Percentiles rank a stretch among this genome's conserved stretches.
These are phyloP conservation scores for Cercophora newfieldiana DNA, from an alignment of 495 filamentous ascomycete species.

Conservation along the genomic window DNA sequence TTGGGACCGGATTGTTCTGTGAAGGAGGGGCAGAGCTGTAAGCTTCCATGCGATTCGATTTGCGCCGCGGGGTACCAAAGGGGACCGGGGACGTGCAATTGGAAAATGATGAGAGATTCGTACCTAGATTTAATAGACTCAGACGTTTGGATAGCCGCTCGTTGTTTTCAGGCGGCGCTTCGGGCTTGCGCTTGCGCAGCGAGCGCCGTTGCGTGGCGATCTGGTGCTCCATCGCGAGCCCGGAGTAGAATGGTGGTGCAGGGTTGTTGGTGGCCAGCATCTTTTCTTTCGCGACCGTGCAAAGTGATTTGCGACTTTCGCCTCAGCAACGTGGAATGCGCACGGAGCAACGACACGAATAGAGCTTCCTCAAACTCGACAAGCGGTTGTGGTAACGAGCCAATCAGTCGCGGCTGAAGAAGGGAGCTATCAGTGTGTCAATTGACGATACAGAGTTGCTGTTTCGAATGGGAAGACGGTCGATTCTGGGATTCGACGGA, in stretches of 20 bases:
- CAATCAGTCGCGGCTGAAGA: not conserved
- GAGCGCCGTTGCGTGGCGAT: constrained; percentile 8
- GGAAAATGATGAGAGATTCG: constrained; percentile 28
- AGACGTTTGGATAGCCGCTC: constrained; percentile 75
- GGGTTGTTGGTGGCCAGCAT: constrained; percentile 19
- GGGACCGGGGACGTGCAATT: constrained; percentile 1
- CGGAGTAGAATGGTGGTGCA: constrained; percentile 5
- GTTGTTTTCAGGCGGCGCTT: constrained; percentile 46
- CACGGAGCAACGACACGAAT: constrained; percentile 1
- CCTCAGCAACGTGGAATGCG: constrained; percentile 6
- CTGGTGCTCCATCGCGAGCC: constrained; percentile 8
- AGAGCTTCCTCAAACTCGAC: not conserved
- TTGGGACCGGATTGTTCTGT: constrained; percentile 56
- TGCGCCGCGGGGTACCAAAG: not conserved
- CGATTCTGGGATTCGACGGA: constrained; percentile 12
- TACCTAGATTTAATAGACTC: constrained; percentile 79
- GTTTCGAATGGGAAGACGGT: constrained; percentile 8
- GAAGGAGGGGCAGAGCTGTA: constrained; percentile 13
- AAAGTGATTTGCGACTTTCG: constrained; percentile 2
- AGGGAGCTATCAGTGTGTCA: not conserved
- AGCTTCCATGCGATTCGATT: constrained; percentile 17
- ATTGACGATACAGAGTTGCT: not conserved
- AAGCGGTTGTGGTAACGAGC: not conserved
- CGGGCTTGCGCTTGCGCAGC: constrained; percentile 54
- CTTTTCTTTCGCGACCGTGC: constrained; percentile 8